Percentiles rank a stretch among this genome's conserved stretches.
Evolutionary conservation across 345 rosid species (phyloP).

Genomic region (Boechera divaricarpa): DNA sequence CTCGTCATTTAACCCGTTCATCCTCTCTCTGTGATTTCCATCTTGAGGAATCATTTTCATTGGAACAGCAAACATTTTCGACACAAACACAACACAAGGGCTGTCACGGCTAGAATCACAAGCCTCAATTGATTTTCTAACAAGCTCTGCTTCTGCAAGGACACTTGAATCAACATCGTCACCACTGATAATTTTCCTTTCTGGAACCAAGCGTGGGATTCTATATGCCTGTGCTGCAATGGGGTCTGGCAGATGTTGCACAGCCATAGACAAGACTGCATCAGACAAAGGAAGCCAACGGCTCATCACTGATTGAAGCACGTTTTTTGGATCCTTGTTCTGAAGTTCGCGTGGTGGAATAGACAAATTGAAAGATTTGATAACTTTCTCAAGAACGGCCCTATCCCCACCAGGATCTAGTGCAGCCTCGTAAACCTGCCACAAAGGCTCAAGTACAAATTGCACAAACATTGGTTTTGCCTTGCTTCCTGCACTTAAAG

Average conservation of each 20-base stretch:
- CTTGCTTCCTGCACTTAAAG: conserved; percentile 58
- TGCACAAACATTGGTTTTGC: conserved; percentile 95
- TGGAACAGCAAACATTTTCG: conserved; percentile 94
- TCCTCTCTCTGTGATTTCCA: conserved; percentile 71
- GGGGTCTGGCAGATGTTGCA: conserved; percentile 86
- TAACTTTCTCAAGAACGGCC: conserved; percentile 66
- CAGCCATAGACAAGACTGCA: conserved; percentile 87
- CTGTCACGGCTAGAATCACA: conserved; percentile 71
- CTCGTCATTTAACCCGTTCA: conserved; percentile 58
- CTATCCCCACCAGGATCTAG: conserved; percentile 70
- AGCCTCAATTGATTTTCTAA: conserved; percentile 73
- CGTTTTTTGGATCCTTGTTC: conserved; percentile 82
- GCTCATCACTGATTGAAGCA: conserved; percentile 86
- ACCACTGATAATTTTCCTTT: conserved; percentile 58
- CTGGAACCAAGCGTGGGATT: conserved; percentile 74
- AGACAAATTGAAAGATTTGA: conserved; percentile 69
- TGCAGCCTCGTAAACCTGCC: conserved; percentile 87
- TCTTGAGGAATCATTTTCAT: conserved; percentile 75
- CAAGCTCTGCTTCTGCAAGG: conserved; percentile 69
- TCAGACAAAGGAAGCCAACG: conserved; percentile 94
- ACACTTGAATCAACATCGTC: conserved; percentile 51
- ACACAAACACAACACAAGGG: conserved; percentile 87
- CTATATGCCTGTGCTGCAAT: conserved; percentile 72
- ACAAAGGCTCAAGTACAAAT: conserved; percentile 91
- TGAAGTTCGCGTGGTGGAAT: conserved; percentile 84